Conservation (phyloP, 768 basidiomycete genomes). For the Leccinum arenicola region DNA sequence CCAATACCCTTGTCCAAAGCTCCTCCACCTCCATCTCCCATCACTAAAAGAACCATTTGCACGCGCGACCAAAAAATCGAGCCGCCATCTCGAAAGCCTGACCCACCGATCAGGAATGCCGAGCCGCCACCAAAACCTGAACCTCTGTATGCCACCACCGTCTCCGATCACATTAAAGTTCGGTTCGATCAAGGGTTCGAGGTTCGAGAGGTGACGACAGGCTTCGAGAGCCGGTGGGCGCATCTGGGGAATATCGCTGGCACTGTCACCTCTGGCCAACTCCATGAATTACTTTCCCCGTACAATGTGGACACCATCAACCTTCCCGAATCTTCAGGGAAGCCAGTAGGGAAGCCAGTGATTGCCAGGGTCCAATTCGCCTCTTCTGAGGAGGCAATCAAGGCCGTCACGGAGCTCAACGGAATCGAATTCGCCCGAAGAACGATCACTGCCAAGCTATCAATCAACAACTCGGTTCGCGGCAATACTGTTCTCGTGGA, state of each 20-base stretch:
- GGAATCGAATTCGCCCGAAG: conserved; percentile 38
- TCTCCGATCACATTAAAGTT: conserved; percentile 56
- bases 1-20: background rate
- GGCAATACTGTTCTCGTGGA: conserved; percentile 46
- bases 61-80: background rate
- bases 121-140: conserved; percentile 15
- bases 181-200: conserved; percentile 60
- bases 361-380: conserved; percentile 47
- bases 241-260: conserved; percentile 50
- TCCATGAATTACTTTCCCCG: conserved; percentile 39
- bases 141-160: conserved; percentile 27
- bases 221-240: conserved; percentile 68
- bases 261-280: conserved; percentile 28
- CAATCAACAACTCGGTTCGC: conserved; percentile 37
- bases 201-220: conserved; percentile 55
- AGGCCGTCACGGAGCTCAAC: conserved; percentile 53
- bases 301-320: conserved; percentile 44
- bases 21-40: background rate
- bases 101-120: background rate
- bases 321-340: conserved; percentile 26
- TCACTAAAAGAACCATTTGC: background rate
- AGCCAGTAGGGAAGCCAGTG: conserved; percentile 24
- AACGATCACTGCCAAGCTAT: conserved; percentile 44
- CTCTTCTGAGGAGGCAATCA: conserved; percentile 45
- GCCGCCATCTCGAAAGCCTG: background rate